These are phyloP conservation scores for Geosmithia putterillii DNA, from an alignment of 2,329 filamentous ascomycete genomes.

Conservation along the genomic window DNA sequence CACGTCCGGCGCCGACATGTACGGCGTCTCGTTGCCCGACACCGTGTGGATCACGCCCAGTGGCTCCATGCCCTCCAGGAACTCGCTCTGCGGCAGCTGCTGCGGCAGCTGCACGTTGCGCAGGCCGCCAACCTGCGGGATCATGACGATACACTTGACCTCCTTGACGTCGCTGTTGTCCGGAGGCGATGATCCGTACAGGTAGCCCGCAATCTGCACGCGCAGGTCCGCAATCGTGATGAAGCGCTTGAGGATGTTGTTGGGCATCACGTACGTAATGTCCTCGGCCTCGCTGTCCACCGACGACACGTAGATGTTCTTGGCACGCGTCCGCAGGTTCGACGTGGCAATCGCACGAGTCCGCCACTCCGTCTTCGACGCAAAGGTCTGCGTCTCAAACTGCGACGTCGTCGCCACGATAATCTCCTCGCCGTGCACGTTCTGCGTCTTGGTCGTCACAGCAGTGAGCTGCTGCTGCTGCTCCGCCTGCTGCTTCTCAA, in stretches of 20 bases:
- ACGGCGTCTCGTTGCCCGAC: constrained; percentile 86
- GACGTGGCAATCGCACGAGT: constrained; percentile 93
- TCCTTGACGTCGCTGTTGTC: constrained; percentile 98
- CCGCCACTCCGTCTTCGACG: constrained; percentile 97
- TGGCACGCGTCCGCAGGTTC: constrained; percentile 83
- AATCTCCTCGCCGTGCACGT: constrained; percentile 92
- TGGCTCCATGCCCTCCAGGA: constrained; percentile 75
- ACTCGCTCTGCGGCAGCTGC: constrained; percentile 83
- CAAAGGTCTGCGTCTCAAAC: constrained; percentile 95
- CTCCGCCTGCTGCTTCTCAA: constrained; percentile 97
- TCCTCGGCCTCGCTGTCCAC: constrained; percentile 87
- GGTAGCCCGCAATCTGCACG: constrained; percentile 89
- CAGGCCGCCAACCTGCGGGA: constrained; percentile 89
- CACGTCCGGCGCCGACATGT: constrained; percentile 92
- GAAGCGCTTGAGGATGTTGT: constrained; percentile 96
- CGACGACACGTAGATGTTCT: constrained; percentile 98
- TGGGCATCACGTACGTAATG: constrained; percentile 96
- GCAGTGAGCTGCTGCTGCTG: constrained; percentile 94
- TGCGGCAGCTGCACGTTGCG: constrained; percentile 86
- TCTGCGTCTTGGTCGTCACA: constrained; percentile 96
- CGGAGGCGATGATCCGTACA: constrained; percentile 84
- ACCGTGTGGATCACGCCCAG: constrained; percentile 92
- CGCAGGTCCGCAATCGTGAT: constrained; percentile 94
- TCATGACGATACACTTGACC: constrained; percentile 90
- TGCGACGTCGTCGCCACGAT: constrained; percentile 97